These are phyloP conservation scores for Onygena corvina DNA, from an alignment of 2,329 filamentous ascomycete species.

Conservation along the genomic window DNA sequence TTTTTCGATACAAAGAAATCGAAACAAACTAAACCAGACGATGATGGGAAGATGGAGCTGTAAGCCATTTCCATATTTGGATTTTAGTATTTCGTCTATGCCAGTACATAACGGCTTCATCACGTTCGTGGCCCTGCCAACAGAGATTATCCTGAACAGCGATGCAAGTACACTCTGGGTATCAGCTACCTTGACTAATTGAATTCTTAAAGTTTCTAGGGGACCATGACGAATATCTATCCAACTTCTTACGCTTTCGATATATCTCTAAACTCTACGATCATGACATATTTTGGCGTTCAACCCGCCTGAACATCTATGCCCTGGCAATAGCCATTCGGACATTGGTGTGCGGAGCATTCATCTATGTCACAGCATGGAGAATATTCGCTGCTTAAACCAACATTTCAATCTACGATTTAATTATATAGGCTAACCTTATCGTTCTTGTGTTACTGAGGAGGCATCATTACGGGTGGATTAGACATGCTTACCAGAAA, in stretches of 20 bases:
- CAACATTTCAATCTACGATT: too few species aligned
- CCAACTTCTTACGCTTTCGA: neutral
- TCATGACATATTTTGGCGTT: neutral
- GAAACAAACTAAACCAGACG: slow-evolving; percentile 12
- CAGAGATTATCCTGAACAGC: neutral
- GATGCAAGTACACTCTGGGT: neutral
- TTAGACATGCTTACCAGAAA: neutral
- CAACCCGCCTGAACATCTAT: neutral
- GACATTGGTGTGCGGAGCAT: neutral
- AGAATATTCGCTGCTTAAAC: too few species aligned
- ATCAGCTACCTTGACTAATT: neutral
- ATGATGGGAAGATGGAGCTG: slow-evolving; percentile 29
- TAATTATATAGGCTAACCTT: too few species aligned
- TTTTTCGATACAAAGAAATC: slow-evolving; percentile 26
- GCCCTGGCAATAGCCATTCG: neutral
- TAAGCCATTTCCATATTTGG: slow-evolving; percentile 21
- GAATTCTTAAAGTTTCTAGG: neutral
- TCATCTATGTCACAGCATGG: too few species aligned
- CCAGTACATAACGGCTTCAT: neutral
- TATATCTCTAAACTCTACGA: neutral
- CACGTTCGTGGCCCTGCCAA: neutral
- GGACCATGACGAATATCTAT: neutral
- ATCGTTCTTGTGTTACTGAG: too few species aligned
- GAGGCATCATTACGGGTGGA: neutral
- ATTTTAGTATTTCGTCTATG: neutral